Evolutionary conservation across 768 basidiomycete species (phyloP), one percentile per base, ranked within the genome.

Genomic region (Russula ochroleuca): DNA sequence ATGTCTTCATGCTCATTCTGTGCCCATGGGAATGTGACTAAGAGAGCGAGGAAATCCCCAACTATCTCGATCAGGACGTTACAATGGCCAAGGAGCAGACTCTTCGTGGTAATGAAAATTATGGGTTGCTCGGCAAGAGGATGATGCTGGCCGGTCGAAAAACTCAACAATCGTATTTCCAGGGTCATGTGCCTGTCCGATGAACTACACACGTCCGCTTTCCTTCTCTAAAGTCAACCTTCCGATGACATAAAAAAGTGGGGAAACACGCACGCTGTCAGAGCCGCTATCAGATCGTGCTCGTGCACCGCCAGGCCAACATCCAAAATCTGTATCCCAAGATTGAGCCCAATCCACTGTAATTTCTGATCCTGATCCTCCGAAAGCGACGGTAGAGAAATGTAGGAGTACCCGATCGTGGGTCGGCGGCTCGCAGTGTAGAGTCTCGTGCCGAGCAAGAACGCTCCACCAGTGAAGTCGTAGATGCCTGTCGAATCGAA

Each of bases 401-500:
- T 6, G 37, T 67, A 62, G 41, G 67, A 57, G 19, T 62, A 67
- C 5, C 65, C 67, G 5, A 43, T 31, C 1, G 65, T 68, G 8
- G 53, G 45, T 13, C 59, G 38, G 14, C 47, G 61, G 17, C 49
- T 61, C 1, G 43, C 8, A 19, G 41, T 51, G 21, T 48, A 35
- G 23, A 51, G 48, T 14, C 51, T 58, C 50, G 65, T 68, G 10
- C 67, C 67, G 31, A 68, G 67, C 15, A 68, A 47, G 25, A 68
- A 62, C 1, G 65, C 65, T 1, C 65, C 67, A 17, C 65, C 67
- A 4, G 67, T 68, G 33, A 68, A 60, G 50, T 68, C 67, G 65
- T 68, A 68, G n/a, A 68, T 66, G 28, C 65, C 59, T 3, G 65
- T 67, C 43, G 65, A 59, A 6, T 48, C 33, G 38, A 68, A 68